Base-by-base conservation (phyloP, 2,329 filamentous ascomycete species). In the Fusarium xylarioides region DNA sequence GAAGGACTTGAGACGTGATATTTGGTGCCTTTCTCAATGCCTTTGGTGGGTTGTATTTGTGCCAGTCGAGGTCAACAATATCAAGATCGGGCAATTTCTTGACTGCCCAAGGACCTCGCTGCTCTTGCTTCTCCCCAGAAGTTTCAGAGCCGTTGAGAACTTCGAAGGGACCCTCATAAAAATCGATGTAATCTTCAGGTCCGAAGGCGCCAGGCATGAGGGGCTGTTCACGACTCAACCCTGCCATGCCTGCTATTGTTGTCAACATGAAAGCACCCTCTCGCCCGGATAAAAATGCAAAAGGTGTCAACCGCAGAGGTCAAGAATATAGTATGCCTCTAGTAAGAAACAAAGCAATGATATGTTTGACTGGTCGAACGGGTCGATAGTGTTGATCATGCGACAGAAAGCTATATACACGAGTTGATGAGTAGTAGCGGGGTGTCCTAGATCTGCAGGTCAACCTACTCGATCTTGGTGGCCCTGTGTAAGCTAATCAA, bases 1-100 rank as follows among this genome's bases (percentile, higher is more conserved):
- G 71, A 4, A 89, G 78, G 12, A 84, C 77, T 8, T 84, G 81
- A 5, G 84, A 83, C 1, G 81, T 81, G 58, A 82, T 73, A 42
- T 83, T 82, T 21, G 82, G 80, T 1, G 80, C 74, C 35, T 83
- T 80, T 9, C 65, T 78, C 11, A 90, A 76, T 2, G 81, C 83
- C 16, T 76, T 72, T 1, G 88, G 88, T 8, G 86, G 85, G 6
- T 83, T 81, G 69, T 86, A 87, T 56, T 81, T 78, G 42, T 80
- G 82, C 85, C 87, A 88, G 74, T 86, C 83, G 38, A 83, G 78
- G 6, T 79, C 70, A 7, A 71, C 63, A 49, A 78, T 67, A 21
- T 81, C 77, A 30, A 78, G 71, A 5, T 77, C 66, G 32, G 68
- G 34, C 37, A 77, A 44, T n/a, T 73, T 76, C n/a, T 76, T 74